Evolutionary conservation across 106 monocot genomes (phyloP), one percentile per base, ranked within the genome.

Genomic region (Phalaenopsis equestris): DNA sequence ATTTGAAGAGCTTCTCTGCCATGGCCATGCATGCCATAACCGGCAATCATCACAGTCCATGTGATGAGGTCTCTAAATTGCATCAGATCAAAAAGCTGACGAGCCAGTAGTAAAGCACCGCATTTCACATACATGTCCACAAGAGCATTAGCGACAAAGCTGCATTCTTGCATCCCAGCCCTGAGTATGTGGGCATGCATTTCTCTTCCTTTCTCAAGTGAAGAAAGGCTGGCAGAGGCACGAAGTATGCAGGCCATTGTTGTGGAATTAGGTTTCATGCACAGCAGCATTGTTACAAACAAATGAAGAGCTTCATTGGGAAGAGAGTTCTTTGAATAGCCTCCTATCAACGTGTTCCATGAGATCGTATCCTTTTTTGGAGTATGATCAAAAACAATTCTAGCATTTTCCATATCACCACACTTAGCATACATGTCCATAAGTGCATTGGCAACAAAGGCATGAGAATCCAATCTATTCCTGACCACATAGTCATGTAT

Each of bases 361-460:
- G 92, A 95, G 42, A 95, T 80, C 16, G 85, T 84, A 81, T 90
- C 86, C 79, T 88, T 92, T 3, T 45, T 55, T 21, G 41, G 55
- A 17, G 75, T 87, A 39, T 41, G n/a, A 73, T 89, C 86, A 67
- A 95, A 90, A 41, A 90, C 75, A 55, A 45, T 45, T 76, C 87
- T 83, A 77, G 95, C 95, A 67, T 56, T 81, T 73, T 82, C 87
- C 87, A 90, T 87, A 77, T 78, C 48, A 46, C 87, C 89, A 81
- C 92, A 95, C 76, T 92, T 95, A 37, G 83, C 87, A 86, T 90
- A 89, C 92, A 95, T 92, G 80, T 95, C 84, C 86, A 95, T 90
- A 37, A 95, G 85, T 46, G 95, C 85, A 85, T 95, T 95, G 15
- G 87, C 82, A 61, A 89, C 89, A 82, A 79, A 83, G n/a, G 87